Evolutionary conservation across 2,329 filamentous ascomycete species (phyloP), one percentile per base, ranked within the genome.

Genomic region (Pseudogymnoascus sp.): DNA sequence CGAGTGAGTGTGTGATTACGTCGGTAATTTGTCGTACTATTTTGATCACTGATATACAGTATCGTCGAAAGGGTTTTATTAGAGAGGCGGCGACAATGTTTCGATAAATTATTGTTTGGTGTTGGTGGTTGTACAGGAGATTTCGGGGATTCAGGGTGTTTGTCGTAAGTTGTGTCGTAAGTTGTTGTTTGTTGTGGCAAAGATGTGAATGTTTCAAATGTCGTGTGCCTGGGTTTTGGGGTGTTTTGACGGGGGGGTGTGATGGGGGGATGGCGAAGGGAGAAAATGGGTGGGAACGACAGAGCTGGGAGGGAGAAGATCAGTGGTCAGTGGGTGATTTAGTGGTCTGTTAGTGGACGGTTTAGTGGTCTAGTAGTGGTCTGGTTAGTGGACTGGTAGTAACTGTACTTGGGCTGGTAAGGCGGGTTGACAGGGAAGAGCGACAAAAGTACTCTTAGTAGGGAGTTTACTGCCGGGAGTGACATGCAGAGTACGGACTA

Each of bases 201-300:
- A 8, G 11, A 47, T 47, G 42, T 16, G 47, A 29, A 54, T 54
- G 47, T 54, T 54, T 54, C 23, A 31, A 54, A 54, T 54, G 47
- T 54, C 47, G 47, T 54, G 47, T 54, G 47, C 23, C 47, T 54
- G 47, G 47, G 47, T 16, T 51, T 54, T 54, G 47, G 47, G 5
- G 5, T 51, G 45, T 51, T 51, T 29, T 51, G 47, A 54, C 23
- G 47, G 23, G 47, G 23, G 14, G 21, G 21, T 42, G 11, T 11
- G 23, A 54, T 23, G 42, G 42, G 18, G 42, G 14, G 23, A 51
- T 47, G 42, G 11, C 26, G 26, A 29, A 29, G 14, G 3, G 12
- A 12, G 10, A 10, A 23, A 21, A 12, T 45, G 8, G 18, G 11
- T 29, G 26, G 26, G 26, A 29, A 11, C 14, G 10, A 16, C 3